These are phyloP conservation scores for Amanita brunnescens DNA, from an alignment of 768 basidiomycete species.

Conservation along the genomic window DNA sequence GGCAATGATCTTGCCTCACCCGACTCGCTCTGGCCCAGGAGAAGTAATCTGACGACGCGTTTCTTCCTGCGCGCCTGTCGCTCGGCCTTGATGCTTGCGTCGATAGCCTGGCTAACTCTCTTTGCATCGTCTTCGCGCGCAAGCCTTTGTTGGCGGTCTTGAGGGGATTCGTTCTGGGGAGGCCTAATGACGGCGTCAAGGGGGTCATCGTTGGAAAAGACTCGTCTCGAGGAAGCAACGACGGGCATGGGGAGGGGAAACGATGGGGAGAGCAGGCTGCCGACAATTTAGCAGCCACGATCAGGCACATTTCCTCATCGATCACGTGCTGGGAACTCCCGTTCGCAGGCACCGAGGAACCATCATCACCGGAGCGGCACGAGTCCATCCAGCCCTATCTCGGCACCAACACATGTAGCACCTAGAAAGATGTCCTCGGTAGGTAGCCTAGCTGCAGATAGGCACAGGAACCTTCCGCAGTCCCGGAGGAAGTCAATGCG, in stretches of 20 bases:
- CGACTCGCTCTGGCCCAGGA: constrained; percentile 79
- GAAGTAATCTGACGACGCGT: constrained; percentile 59
- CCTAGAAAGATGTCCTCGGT: too few species aligned
- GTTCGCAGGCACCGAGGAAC: constrained; percentile 24
- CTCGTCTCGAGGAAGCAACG: constrained; percentile 10
- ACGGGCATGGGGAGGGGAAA: constrained; percentile 26
- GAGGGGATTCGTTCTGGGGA: constrained; percentile 57
- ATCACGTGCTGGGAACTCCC: constrained; percentile 6
- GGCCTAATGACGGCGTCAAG: constrained; percentile 58
- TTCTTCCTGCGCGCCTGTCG: constrained; percentile 56
- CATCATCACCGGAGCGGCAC: too few species aligned
- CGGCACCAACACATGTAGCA: too few species aligned
- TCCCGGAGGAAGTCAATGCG: too few species aligned
- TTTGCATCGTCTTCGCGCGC: constrained; percentile 58
- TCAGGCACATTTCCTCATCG: constrained; percentile 1
- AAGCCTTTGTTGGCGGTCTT: constrained; percentile 45
- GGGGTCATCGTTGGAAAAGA: constrained; percentile 40
- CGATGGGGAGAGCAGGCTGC: constrained; percentile 16
- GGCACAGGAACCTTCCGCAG: too few species aligned
- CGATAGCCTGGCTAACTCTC: constrained; percentile 60
- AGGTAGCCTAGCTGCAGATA: too few species aligned
- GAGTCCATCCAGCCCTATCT: too few species aligned
- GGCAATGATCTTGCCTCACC: constrained; percentile 28
- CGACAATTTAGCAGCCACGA: constrained; percentile 8
- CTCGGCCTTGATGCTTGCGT: constrained; percentile 63